phyloP scores from a whole-genome alignment of 106 monocot genomes.

The Gastrodia elata region DNA sequence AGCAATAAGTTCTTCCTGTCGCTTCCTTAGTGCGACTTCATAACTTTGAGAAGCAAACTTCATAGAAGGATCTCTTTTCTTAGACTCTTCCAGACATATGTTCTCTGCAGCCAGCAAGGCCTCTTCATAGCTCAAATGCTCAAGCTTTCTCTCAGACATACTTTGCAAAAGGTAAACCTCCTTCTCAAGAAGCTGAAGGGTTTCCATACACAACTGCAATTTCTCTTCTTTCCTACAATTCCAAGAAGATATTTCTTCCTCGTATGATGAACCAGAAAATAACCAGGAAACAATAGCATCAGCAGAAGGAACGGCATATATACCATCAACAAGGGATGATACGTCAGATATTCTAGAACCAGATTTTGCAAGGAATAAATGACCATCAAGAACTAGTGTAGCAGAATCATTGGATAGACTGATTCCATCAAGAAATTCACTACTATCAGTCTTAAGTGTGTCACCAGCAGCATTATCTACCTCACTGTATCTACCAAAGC shows the following conservation, averaged over 20 bases:
- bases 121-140: conserved; percentile 62
- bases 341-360: conserved; percentile 9
- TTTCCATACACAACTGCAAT: conserved; percentile 37
- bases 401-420: conserved; percentile 35
- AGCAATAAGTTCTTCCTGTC: conserved; percentile 61
- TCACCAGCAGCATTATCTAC: conserved; percentile 34
- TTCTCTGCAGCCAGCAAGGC: conserved; percentile 45
- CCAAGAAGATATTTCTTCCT: conserved; percentile 56
- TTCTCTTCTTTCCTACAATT: conserved; percentile 44
- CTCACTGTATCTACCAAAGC: conserved; percentile 41
- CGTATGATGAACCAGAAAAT: conserved; percentile 48
- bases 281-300: conserved; percentile 62
- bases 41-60: conserved; percentile 36
- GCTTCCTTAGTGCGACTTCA: conserved; percentile 47
- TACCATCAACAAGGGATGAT: conserved; percentile 10
- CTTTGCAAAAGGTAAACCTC: conserved; percentile 61
- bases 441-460: conserved; percentile 12
- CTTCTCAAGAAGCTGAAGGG: conserved; percentile 59
- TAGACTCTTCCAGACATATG: conserved; percentile 52
- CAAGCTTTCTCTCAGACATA: conserved; percentile 64
- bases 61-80: conserved; percentile 37
- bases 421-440: conserved; percentile 27
- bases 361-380: conserved; percentile 21
- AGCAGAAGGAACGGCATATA: conserved; percentile 21
- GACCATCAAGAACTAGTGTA: conserved; percentile 29